A percentile compares a stretch with the other conserved stretches of the same genome.
Evolutionary conservation across 768 basidiomycete species (phyloP).

Genomic region (Omphalotus guepiniiformis): DNA sequence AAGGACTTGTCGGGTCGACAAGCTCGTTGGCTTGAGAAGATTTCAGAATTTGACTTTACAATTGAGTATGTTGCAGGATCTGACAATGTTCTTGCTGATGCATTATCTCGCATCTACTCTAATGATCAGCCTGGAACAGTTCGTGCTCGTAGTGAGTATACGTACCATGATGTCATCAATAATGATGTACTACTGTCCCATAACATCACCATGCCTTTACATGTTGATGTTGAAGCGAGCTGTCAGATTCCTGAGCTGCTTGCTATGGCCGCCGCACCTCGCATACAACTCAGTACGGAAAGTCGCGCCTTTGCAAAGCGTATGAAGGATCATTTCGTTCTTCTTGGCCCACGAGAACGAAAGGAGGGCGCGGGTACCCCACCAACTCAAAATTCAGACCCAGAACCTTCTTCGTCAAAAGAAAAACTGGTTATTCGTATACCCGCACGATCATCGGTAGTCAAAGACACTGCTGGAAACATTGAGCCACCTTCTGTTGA

Average conservation of each 20-base stretch:
- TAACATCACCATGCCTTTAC: constrained; percentile 9
- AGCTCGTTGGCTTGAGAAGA: constrained; percentile 3
- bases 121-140: constrained; percentile 20
- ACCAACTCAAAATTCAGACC: not conserved
- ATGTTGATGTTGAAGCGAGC: constrained; percentile 11
- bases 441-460: too few relatives aligned
- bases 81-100: constrained; percentile 1
- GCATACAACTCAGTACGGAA: constrained; percentile 5
- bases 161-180: constrained; percentile 14
- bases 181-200: not conserved
- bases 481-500: too few relatives aligned
- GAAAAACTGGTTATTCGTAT: too few relatives aligned
- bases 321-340: constrained; percentile 16
- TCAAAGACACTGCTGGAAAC: too few relatives aligned
- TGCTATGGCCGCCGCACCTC: not conserved
- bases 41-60: constrained; percentile 2
- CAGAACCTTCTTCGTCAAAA: not conserved
- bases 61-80: not conserved
- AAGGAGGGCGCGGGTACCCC: constrained; percentile 6
- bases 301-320: constrained; percentile 1
- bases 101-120: constrained; percentile 3
- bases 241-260: not conserved
- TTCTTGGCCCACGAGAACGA: constrained; percentile 9
- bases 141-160: constrained; percentile 16
- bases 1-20: constrained; percentile 2